A percentile compares a stretch with the other conserved stretches of the same genome.
Evolutionary conservation across 2,329 filamentous ascomycete genomes (phyloP).

Genomic region (Epichloe sylvatica): DNA sequence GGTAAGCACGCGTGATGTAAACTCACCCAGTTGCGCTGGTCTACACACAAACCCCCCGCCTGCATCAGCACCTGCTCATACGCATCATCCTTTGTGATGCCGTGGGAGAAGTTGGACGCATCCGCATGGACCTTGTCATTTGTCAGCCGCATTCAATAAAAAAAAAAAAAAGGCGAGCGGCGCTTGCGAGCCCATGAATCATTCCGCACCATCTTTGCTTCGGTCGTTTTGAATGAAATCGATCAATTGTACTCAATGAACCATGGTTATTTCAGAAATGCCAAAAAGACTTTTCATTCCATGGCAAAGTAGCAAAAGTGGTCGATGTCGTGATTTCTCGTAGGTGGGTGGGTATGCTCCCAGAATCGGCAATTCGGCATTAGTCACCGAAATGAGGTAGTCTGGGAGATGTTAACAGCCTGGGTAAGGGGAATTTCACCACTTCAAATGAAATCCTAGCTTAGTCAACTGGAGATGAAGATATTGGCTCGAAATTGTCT

Average conservation of each 20-base stretch:
- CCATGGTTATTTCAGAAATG: not conserved
- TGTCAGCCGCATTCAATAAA: too few species aligned
- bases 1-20: not conserved
- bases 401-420: not conserved
- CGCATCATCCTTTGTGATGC: conserved; percentile 55
- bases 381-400: conserved; percentile 4
- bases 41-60: conserved; percentile 53
- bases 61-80: conserved; percentile 63
- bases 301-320: not conserved
- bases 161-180: not conserved
- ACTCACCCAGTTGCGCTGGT: conserved; percentile 66
- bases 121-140: conserved; percentile 63
- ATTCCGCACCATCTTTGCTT: not conserved
- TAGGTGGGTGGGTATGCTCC: conserved; percentile 5
- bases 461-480: too few species aligned
- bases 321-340: conserved; percentile 5
- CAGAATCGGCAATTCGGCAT: conserved; percentile 3
- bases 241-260: not conserved
- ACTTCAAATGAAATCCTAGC: not conserved
- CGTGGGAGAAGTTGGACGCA: conserved; percentile 55
- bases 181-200: not conserved
- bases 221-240: not conserved
- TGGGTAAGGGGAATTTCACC: not conserved
- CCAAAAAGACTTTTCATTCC: not conserved
- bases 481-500: too few species aligned